Conservation (phyloP, 495 filamentous ascomycete genomes). For the Cercophora newfieldiana region DNA sequence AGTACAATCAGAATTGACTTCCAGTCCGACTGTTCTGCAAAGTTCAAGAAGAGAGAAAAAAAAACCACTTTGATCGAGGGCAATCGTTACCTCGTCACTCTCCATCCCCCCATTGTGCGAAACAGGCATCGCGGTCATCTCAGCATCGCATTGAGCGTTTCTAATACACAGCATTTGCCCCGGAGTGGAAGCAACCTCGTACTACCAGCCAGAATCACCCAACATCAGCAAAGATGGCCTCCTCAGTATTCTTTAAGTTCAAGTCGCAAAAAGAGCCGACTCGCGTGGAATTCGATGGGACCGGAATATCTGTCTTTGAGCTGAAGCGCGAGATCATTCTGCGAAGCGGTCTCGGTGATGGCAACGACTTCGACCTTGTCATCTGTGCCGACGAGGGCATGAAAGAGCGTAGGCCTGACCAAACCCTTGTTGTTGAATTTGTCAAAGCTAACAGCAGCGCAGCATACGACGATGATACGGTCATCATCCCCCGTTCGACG, state of each 20-base stretch:
- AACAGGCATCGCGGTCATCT: slow-evolving; percentile 22
- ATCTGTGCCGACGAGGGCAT: slow-evolving; percentile 84
- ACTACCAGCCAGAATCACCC: slow-evolving; percentile 5
- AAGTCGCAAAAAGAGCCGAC: slow-evolving; percentile 97
- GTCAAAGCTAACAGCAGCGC: slow-evolving; percentile 28
- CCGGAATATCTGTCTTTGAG: slow-evolving; percentile 97
- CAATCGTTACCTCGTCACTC: slow-evolving; percentile 32
- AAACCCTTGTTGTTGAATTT: not conserved
- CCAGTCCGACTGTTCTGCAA: slow-evolving; percentile 44
- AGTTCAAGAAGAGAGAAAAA: slow-evolving; percentile 42
- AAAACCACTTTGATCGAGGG: slow-evolving; percentile 23
- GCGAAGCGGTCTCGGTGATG: slow-evolving; percentile 88
- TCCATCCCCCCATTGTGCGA: slow-evolving; percentile 38
- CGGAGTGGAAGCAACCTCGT: slow-evolving; percentile 19
- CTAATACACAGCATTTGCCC: slow-evolving; percentile 37
- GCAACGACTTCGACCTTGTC: slow-evolving; percentile 92
- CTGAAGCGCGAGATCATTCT: slow-evolving; percentile 97
- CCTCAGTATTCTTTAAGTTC: slow-evolving; percentile 99
- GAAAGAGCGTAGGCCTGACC: slow-evolving; percentile 72
- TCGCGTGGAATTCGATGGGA: slow-evolving; percentile 94
- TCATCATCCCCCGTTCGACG: slow-evolving; percentile 89
- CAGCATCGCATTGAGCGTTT: slow-evolving; percentile 25
- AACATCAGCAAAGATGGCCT: slow-evolving; percentile 69
- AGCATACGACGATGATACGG: slow-evolving; percentile 98
- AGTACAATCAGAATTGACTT: slow-evolving; percentile 62